phyloP scores from a whole-genome alignment of 1,139 yeast genomes.

The Taphrina pruni region DNA sequence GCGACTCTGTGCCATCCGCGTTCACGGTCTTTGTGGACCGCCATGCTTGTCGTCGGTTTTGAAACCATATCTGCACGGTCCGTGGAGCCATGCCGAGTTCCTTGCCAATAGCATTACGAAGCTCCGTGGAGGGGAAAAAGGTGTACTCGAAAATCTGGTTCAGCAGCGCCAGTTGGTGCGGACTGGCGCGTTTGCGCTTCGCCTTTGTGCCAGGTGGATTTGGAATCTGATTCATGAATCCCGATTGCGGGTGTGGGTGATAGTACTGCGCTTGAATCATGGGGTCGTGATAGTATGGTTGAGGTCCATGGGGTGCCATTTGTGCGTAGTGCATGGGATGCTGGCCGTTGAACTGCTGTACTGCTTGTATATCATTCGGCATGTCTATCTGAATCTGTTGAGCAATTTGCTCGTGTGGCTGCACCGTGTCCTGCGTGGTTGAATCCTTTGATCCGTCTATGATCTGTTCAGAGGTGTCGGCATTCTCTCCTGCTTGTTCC shows the following conservation, averaged over 20 bases:
- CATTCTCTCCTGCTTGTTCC: background rate
- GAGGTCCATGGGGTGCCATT: slow-evolving; percentile 8
- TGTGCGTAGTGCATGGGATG: slow-evolving; percentile 4
- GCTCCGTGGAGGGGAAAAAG: slow-evolving; percentile 53
- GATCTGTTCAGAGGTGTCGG: background rate
- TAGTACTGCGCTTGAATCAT: slow-evolving; percentile 7
- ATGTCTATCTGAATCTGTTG: background rate
- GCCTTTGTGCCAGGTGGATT: slow-evolving; percentile 48
- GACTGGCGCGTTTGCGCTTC: slow-evolving; percentile 53
- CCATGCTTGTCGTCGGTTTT: slow-evolving; percentile 54
- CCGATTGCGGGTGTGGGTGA: slow-evolving; percentile 17
- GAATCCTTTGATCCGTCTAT: background rate
- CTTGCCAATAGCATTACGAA: slow-evolving; percentile 51
- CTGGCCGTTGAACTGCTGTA: slow-evolving; percentile 14
- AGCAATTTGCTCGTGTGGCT: background rate
- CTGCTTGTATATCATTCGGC: background rate
- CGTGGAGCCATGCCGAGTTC: slow-evolving; percentile 55
- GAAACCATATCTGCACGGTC: slow-evolving; percentile 55
- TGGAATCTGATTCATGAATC: slow-evolving; percentile 17
- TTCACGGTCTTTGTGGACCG: slow-evolving; percentile 49
- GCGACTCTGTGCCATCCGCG: background rate
- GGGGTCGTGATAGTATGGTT: slow-evolving; percentile 25
- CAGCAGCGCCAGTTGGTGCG: slow-evolving; percentile 51
- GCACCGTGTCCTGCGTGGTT: background rate
- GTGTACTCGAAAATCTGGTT: slow-evolving; percentile 52